Conservation (phyloP, 306 rosid genomes). For the Vigna mungo region DNA sequence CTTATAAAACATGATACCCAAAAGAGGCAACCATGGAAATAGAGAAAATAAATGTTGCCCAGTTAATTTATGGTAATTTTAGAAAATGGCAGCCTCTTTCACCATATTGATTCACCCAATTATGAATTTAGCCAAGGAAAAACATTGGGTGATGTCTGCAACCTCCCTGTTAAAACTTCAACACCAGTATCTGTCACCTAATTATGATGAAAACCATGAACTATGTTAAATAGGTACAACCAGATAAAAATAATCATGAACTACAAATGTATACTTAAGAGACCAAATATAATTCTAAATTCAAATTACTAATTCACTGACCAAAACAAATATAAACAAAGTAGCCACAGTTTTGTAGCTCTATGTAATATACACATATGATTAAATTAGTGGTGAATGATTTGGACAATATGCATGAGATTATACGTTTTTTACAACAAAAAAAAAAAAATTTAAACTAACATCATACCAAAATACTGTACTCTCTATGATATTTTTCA, state of each 20-base stretch:
- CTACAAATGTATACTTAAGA: neutral
- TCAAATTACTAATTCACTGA: neutral
- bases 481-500: neutral
- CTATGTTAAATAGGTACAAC: neutral
- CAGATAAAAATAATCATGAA: neutral
- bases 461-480: neutral
- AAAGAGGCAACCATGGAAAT: slow-evolving; percentile 7
- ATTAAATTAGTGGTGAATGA: neutral
- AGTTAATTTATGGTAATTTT: slow-evolving; percentile 20
- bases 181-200: slow-evolving; percentile 96
- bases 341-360: neutral
- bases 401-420: neutral
- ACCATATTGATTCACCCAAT: slow-evolving; percentile 5
- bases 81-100: neutral
- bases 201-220: neutral
- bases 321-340: slow-evolving; percentile 9
- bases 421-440: neutral
- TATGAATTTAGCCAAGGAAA: slow-evolving; percentile 77
- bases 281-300: slow-evolving; percentile 1
- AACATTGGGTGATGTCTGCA: slow-evolving; percentile 81
- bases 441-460: neutral
- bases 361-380: neutral
- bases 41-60: slow-evolving; percentile 25
- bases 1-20: slow-evolving; percentile 37
- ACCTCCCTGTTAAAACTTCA: slow-evolving; percentile 84